Conservation (phyloP, 1,284 basidiomycete genomes). For the Apiotrichum montevideense region DNA sequence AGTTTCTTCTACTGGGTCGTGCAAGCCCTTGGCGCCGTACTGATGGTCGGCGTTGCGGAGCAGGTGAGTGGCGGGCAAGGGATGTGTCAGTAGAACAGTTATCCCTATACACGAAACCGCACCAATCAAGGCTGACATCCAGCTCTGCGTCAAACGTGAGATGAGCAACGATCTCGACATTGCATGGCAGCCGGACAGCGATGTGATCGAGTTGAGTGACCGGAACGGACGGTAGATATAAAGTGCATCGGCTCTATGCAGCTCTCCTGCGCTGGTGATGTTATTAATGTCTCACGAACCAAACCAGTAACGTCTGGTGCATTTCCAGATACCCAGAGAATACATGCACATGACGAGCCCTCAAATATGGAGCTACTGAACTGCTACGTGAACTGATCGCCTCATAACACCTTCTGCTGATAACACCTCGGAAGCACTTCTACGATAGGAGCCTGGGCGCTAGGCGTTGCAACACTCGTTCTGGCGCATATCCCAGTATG, state of each 20-base stretch:
- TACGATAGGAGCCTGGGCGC: background rate
- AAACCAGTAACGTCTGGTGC: too few relatives aligned
- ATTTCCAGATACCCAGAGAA: background rate
- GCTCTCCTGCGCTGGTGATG: too few relatives aligned
- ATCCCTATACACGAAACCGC: too few relatives aligned
- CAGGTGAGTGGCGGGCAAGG: constrained; percentile 49
- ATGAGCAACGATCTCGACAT: constrained; percentile 75
- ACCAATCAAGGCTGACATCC: background rate
- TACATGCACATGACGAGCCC: background rate
- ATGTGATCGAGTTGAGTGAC: constrained; percentile 30
- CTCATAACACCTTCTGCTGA: too few relatives aligned
- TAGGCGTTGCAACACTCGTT: constrained; percentile 16
- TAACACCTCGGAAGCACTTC: too few relatives aligned
- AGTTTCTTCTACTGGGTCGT: constrained; percentile 85
- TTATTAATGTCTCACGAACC: too few relatives aligned
- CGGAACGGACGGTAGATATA: constrained; percentile 4
- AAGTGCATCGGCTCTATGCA: too few relatives aligned
- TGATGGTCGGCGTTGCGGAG: constrained; percentile 77
- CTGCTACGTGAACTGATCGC: background rate
- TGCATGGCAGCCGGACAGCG: constrained; percentile 25
- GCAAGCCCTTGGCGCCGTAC: constrained; percentile 61
- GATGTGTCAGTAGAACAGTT: too few relatives aligned
- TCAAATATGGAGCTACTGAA: background rate
- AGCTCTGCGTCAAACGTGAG: constrained; percentile 80
- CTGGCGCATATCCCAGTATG: constrained; percentile 38